Evolutionary conservation across 2,329 filamentous ascomycete species (phyloP), one percentile per base, ranked within the genome.

Genomic region (Curvularia sp.): DNA sequence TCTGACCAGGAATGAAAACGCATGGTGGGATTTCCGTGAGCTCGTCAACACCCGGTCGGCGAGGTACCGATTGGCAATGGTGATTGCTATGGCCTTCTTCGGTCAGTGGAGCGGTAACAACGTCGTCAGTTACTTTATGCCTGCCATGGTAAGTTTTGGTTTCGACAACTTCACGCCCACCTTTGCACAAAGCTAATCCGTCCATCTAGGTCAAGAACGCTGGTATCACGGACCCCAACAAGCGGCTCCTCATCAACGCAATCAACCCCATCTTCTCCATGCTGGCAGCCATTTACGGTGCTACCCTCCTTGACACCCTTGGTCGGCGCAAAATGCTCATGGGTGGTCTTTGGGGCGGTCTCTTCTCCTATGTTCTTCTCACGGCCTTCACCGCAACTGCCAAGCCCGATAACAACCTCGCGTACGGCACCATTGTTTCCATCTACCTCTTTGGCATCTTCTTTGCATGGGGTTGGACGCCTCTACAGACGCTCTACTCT

Each of bases 61-160:
- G 0, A 61, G 73, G 8, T 75, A 75, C 57, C 70, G 78, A 44
- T 60, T 79, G 18, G 70, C 69, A 54, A 74, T 78, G 68, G 77
- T 79, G 5, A 76, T 79, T 12, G 67, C 68, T 10, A 78, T 80
- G 76, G 72, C 75, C 0, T 78, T 77, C 62, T 80, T 79, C 41
- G 77, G 78, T 0, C 78, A 80, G 58, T 78, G 75, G 75, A 69
- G 62, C 5, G 78, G 78, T 1, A 79, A 79, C 64, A 77, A 75
- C 53, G 77, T 78, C 6, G 74, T 77, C 33, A 47, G 38, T 18
- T 62, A 60, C 22, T 62, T 74, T 54, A 70, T 77, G 69, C 74
- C 74, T 0, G 53, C 57, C 30, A 53, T 61, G 55, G 52, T 58
- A 58, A 49, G 55, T 53, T 22, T 28, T 4, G n/a, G 22, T 18